These are phyloP conservation scores for Plasmodium vivax DNA, from an alignment of 169 alveolate species.

Conservation along the genomic window DNA sequence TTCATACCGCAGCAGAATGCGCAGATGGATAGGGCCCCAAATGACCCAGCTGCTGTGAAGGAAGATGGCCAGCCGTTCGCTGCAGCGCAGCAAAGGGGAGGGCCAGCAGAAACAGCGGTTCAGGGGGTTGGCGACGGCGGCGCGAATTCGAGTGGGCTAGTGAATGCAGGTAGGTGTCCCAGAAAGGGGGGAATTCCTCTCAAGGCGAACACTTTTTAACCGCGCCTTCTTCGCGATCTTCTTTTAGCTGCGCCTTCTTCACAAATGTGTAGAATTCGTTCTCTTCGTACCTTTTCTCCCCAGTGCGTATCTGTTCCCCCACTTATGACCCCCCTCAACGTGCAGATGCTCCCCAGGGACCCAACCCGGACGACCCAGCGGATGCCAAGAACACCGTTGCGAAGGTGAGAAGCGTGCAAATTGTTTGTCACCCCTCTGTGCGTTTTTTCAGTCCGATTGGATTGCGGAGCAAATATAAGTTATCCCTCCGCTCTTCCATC, in stretches of 20 bases:
- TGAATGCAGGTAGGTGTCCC: background rate
- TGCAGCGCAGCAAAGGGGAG: background rate
- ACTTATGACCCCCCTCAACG: background rate
- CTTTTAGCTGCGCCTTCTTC: background rate
- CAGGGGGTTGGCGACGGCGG: background rate
- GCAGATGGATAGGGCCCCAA: background rate
- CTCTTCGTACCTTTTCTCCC: background rate
- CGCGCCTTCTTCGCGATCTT: background rate
- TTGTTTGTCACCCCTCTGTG: background rate
- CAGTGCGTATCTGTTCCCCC: background rate
- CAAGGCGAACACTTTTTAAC: background rate
- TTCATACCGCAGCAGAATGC: background rate
- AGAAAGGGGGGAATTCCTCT: background rate
- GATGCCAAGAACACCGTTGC: background rate
- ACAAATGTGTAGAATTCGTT: background rate
- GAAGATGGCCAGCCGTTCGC: background rate
- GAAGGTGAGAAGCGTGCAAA: conserved; percentile 26
- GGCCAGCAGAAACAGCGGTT: background rate
- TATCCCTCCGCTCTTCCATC: background rate
- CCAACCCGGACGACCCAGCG: background rate
- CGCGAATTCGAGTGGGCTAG: background rate
- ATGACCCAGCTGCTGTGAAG: background rate
- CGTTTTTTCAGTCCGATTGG: background rate
- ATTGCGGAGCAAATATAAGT: background rate
- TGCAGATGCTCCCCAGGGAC: background rate